Percentiles rank a stretch among this genome's conserved stretches.
These are phyloP conservation scores for Trametes gibbosa DNA, from an alignment of 768 basidiomycete genomes.

Conservation along the genomic window DNA sequence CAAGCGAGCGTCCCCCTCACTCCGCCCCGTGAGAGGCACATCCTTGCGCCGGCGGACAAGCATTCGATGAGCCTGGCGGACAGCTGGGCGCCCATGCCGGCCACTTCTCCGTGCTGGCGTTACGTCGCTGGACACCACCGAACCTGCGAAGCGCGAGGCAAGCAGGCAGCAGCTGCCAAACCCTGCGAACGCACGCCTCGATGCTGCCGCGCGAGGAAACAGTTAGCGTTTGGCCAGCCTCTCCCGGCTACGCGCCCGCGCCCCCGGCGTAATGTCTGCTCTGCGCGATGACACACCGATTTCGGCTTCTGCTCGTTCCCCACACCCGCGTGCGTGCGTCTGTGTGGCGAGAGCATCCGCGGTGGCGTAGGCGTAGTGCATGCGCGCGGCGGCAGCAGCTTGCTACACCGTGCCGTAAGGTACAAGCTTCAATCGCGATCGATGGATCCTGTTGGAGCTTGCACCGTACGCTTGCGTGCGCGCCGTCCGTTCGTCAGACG, in stretches of 20 bases:
- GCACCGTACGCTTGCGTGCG: neutral
- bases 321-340: neutral
- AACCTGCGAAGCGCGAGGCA: conserved; percentile 8
- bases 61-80: neutral
- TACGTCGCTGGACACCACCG: conserved; percentile 6
- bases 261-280: neutral
- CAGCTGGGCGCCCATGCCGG: conserved; percentile 3
- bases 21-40: neutral
- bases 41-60: neutral
- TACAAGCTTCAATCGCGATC: conserved; percentile 1
- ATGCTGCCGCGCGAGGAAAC: neutral
- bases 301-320: neutral
- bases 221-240: neutral
- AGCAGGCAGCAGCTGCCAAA: conserved; percentile 4
- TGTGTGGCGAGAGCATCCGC: neutral
- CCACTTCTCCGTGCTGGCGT: conserved; percentile 1
- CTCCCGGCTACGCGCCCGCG: neutral
- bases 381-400: neutral
- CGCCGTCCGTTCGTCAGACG: neutral
- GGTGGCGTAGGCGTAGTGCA: neutral
- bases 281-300: neutral
- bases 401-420: conserved; percentile 8
- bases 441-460: conserved; percentile 4
- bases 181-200: conserved; percentile 1
- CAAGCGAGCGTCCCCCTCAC: neutral